A percentile compares a stretch with the other conserved stretches of the same genome.
phyloP scores from a whole-genome alignment of 352 stramenopile genomes.

The Pythium dissimile region DNA sequence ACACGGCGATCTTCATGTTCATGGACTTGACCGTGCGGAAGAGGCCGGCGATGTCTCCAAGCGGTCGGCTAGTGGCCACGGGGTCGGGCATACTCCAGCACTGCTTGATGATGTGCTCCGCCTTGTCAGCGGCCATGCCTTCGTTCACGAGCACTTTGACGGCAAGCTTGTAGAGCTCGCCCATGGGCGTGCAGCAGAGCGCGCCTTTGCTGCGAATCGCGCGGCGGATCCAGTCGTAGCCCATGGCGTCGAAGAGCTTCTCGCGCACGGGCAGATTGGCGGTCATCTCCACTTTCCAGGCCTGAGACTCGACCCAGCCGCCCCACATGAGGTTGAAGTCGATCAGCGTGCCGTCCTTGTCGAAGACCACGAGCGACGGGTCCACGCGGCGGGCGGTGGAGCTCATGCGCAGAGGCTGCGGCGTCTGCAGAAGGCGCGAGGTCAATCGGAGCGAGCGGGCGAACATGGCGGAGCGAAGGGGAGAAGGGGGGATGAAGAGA shows the following conservation, averaged over 20 bases:
- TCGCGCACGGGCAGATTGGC: constrained; percentile 69
- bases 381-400: constrained; percentile 19
- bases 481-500: not conserved
- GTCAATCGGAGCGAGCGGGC: not conserved
- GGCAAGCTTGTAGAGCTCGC: constrained; percentile 79
- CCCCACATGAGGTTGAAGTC: constrained; percentile 91
- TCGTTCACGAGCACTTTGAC: constrained; percentile 70
- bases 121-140: constrained; percentile 59
- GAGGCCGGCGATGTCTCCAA: constrained; percentile 67
- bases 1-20: constrained; percentile 87
- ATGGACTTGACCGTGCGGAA: constrained; percentile 85
- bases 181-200: constrained; percentile 84
- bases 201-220: constrained; percentile 81
- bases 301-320: constrained; percentile 82
- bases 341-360: constrained; percentile 90
- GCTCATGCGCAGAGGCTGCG: not conserved
- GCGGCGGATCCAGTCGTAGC: constrained; percentile 81
- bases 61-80: constrained; percentile 63
- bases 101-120: constrained; percentile 62
- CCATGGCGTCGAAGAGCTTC: constrained; percentile 85
- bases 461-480: not conserved
- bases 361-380: constrained; percentile 81
- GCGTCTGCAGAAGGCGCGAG: not conserved
- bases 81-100: constrained; percentile 85
- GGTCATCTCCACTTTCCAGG: constrained; percentile 85